These are phyloP conservation scores for Erodium texanum DNA, from an alignment of 441 rosid species.

Conservation along the genomic window DNA sequence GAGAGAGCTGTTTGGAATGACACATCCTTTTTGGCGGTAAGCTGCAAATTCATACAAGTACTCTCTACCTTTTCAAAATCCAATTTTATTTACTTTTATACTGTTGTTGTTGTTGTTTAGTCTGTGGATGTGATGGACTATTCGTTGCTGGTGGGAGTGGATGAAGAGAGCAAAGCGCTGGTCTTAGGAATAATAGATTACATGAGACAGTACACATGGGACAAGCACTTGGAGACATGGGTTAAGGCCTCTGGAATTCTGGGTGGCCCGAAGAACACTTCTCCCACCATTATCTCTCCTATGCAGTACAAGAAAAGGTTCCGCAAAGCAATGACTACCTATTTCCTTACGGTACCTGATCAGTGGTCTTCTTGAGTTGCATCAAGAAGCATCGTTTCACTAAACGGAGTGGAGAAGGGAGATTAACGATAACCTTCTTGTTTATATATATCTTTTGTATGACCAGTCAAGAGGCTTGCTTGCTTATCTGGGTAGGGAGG, in stretches of 20 bases:
- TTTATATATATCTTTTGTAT: neutral
- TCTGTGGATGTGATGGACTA: constrained; percentile 88
- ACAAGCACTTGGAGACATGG: constrained; percentile 93
- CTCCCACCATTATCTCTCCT: constrained; percentile 90
- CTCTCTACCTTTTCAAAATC: too few relatives aligned
- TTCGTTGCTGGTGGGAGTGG: constrained; percentile 87
- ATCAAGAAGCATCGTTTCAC: neutral
- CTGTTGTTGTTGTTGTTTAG: constrained; percentile 30
- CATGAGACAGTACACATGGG: constrained; percentile 98
- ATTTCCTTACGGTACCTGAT: constrained; percentile 93
- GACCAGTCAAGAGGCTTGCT: neutral
- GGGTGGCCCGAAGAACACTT: constrained; percentile 67
- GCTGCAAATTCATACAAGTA: constrained; percentile 6
- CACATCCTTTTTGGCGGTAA: constrained; percentile 90
- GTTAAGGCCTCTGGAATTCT: constrained; percentile 83
- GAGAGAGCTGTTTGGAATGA: constrained; percentile 99
- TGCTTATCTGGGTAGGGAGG: too few relatives aligned
- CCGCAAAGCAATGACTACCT: constrained; percentile 89
- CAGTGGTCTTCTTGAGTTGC: too few relatives aligned
- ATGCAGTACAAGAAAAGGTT: constrained; percentile 91
- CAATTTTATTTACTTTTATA: too few relatives aligned
- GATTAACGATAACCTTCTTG: neutral
- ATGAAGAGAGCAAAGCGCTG: constrained; percentile 70
- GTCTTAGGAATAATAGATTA: constrained; percentile 91
- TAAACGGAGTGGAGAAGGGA: neutral